Evolutionary conservation across 2,329 filamentous ascomycete genomes (phyloP), one percentile per base, ranked within the genome.

Genomic region (Cordyceps pruinosa): DNA sequence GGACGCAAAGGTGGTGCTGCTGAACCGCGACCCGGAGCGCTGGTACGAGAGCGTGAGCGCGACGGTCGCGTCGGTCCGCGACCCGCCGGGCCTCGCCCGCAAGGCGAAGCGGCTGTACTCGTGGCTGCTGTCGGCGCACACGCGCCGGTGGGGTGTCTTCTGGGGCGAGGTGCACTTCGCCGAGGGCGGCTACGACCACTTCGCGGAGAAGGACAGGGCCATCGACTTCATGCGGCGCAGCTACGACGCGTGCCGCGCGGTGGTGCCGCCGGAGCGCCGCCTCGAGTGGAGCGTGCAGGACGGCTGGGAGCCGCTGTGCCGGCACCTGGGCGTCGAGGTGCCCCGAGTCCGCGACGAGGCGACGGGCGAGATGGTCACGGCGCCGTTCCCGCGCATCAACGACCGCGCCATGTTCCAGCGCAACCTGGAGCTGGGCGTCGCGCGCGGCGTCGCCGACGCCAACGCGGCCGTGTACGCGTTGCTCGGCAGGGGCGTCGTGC

Each of bases 261-360:
- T 65, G 26, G 72, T 75, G 19, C 64, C 69, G 7, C 62, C 59
- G 3, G 66, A 70, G 15, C 64, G 70, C 0, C 61, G 73, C 23
- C 62, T 77, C 23, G 72, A 76, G 57, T 76, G 67, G 59, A 63
- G 61, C n/a, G 65, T 75, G 13, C 65, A 66, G 28, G 68, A 73
- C 8, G 73, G 74, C 4, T 77, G 73, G 72, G 65, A 48, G n/a
- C 73, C 75, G 8, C 65, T 77, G 10, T 77, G 74, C 51, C 57
- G 67, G 21, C 70, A 73, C 41, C 65, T 77, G 2, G 69, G 62
- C 8, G 70, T 75, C 42, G 65, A 70, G 0, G 64, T 74, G 34
- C 75, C 75, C 2, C 63, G 56, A 61, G 66, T 68, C 35, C 53
- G 57, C 57, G 69, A 72, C n/a, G 63, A 63, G 1, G 44, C 58